These are phyloP conservation scores for Neurospora sp. DNA, from an alignment of 495 filamentous ascomycete genomes.

Conservation along the genomic window DNA sequence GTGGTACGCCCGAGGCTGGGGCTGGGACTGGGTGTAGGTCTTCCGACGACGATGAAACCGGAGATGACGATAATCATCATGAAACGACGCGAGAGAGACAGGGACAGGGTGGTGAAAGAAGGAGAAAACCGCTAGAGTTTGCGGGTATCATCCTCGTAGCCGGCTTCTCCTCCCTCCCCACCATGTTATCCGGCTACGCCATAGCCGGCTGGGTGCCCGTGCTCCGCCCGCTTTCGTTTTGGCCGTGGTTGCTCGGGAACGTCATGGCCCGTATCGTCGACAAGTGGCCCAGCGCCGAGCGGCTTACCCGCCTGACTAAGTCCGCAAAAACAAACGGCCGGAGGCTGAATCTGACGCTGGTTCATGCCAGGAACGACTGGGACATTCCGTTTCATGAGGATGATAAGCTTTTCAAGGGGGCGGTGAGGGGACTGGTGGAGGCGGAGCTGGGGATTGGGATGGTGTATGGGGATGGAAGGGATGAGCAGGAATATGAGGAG, in stretches of 20 bases:
- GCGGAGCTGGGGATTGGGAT: constrained; percentile 1
- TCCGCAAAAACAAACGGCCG: constrained; percentile 32
- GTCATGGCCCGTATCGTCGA: constrained; percentile 38
- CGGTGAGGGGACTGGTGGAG: constrained; percentile 40
- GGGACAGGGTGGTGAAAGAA: too few relatives aligned
- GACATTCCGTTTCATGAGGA: constrained; percentile 63
- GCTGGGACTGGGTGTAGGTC: background rate
- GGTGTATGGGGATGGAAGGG: constrained; percentile 14
- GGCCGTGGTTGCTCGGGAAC: constrained; percentile 32
- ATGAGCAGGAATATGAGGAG: constrained; percentile 16
- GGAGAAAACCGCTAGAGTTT: constrained; percentile 36
- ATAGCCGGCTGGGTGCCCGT: constrained; percentile 69
- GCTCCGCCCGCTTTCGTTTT: constrained; percentile 54
- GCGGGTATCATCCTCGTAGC: constrained; percentile 68
- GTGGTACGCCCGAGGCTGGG: too few relatives aligned
- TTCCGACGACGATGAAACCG: background rate
- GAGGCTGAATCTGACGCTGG: constrained; percentile 54
- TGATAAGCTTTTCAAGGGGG: constrained; percentile 44
- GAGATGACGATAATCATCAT: background rate
- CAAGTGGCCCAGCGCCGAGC: constrained; percentile 40
- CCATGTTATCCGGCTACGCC: constrained; percentile 52
- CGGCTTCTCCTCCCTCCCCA: constrained; percentile 64
- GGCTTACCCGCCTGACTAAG: constrained; percentile 33
- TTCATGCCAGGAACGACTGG: constrained; percentile 65
- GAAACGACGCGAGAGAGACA: too few relatives aligned